phyloP scores from a whole-genome alignment of 225 moss, liverwort and hornwort species.

The Pseudisothecium myosuroides region DNA sequence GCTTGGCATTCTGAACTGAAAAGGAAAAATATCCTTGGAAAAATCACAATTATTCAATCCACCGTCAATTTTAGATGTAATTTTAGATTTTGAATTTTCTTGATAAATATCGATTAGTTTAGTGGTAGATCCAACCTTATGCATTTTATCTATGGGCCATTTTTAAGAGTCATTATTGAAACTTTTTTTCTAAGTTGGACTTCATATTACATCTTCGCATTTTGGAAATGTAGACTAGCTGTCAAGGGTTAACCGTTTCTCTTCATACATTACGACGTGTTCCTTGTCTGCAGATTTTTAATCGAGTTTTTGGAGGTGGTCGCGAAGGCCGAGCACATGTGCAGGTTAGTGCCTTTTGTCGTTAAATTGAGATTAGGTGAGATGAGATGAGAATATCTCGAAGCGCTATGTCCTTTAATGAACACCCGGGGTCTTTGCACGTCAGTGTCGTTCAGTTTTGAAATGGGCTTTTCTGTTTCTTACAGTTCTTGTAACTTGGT shows the following conservation, averaged over 20 bases:
- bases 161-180: not conserved
- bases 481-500: not conserved
- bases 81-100: too few species aligned
- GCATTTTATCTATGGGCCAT: not conserved
- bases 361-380: not conserved
- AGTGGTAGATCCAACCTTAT: not conserved
- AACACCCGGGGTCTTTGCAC: not conserved
- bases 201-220: not conserved
- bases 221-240: not conserved
- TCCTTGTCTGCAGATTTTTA: slow-evolving; percentile 34
- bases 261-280: not conserved
- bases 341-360: slow-evolving; percentile 11
- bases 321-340: slow-evolving; percentile 30
- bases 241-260: not conserved
- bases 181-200: not conserved
- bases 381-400: not conserved
- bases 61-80: not conserved
- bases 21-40: too few species aligned
- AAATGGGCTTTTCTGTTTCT: not conserved
- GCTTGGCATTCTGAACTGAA: not conserved
- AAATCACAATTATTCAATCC: too few species aligned
- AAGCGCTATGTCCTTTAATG: not conserved
- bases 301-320: slow-evolving; percentile 45
- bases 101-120: too few species aligned
- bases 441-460: not conserved